Percentiles rank a stretch among this genome's conserved stretches.
These are phyloP conservation scores for Talaromyces sp. DNA, from an alignment of 2,329 filamentous ascomycete species.

Conservation along the genomic window DNA sequence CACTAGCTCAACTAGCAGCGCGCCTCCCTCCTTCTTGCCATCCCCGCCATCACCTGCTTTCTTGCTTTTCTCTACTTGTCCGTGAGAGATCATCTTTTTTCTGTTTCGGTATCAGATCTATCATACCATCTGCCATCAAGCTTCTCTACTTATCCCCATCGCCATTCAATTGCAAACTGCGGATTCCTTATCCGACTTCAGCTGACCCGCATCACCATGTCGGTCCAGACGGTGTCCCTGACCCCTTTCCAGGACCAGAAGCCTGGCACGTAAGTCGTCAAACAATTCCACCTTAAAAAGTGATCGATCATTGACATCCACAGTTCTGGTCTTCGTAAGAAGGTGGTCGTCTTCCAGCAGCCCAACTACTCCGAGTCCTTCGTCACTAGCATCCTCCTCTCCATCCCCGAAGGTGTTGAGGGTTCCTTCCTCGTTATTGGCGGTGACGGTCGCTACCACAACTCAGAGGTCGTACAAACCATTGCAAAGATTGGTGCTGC, in stretches of 20 bases:
- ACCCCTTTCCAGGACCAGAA: constrained; percentile 94
- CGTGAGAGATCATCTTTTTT: neutral
- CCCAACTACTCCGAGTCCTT: constrained; percentile 95
- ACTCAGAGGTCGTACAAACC: constrained; percentile 91
- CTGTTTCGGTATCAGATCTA: neutral
- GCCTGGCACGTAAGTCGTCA: constrained; percentile 83
- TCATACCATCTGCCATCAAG: neutral
- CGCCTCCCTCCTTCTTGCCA: neutral
- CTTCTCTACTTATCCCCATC: neutral
- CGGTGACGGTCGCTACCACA: constrained; percentile 95
- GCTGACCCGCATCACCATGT: constrained; percentile 52
- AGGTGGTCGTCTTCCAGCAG: constrained; percentile 96
- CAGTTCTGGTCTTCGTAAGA: constrained; percentile 97
- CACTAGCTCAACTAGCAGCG: neutral
- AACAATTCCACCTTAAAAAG: neutral
- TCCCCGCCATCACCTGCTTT: neutral
- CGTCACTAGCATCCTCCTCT: constrained; percentile 87
- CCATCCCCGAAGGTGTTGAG: constrained; percentile 89
- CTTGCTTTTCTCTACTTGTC: neutral
- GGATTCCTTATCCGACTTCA: neutral
- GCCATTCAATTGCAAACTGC: neutral
- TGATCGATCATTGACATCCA: constrained; percentile 6
- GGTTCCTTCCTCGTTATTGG: constrained; percentile 92
- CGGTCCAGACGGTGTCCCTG: constrained; percentile 73
- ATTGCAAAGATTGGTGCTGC: constrained; percentile 96